Evolutionary conservation across 2,329 filamentous ascomycete species (phyloP).

Genomic region (Botrytis aclada): DNA sequence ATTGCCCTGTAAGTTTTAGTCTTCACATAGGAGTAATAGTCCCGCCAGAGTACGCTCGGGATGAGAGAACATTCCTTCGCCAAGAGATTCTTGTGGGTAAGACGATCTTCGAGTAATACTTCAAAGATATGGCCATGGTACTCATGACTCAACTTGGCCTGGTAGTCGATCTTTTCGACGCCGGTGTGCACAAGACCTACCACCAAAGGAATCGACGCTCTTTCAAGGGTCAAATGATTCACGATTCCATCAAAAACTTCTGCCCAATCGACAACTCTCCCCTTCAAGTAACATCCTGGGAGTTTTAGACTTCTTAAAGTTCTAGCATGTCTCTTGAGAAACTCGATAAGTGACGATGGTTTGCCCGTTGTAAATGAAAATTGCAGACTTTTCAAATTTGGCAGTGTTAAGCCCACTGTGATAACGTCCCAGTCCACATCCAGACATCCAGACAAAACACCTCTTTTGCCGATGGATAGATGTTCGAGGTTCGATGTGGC

Average conservation of each 20-base stretch:
- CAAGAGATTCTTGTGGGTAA: background rate
- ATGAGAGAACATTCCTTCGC: background rate
- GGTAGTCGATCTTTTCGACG: no score
- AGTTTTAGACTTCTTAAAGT: background rate
- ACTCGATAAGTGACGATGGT: background rate
- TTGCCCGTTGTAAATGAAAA: no score
- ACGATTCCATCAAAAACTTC: background rate
- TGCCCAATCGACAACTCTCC: rapidly evolving
- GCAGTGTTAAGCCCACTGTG: background rate
- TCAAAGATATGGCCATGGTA: background rate
- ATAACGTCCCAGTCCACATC: background rate
- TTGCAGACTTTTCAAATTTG: background rate
- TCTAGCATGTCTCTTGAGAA: background rate
- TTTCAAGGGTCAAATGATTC: background rate
- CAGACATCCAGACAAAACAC: background rate
- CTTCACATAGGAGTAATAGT: background rate
- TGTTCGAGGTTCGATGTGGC: background rate
- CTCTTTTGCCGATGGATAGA: rapidly evolving
- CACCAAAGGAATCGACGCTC: no score
- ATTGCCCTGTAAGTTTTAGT: background rate
- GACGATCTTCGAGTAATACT: background rate
- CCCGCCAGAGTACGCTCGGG: background rate
- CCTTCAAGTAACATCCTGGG: rapidly evolving
- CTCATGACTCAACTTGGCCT: no score
- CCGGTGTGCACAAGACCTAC: no score